Evolutionary conservation across 352 stramenopile species (phyloP).

Genomic region (Phytophthora quininea): DNA sequence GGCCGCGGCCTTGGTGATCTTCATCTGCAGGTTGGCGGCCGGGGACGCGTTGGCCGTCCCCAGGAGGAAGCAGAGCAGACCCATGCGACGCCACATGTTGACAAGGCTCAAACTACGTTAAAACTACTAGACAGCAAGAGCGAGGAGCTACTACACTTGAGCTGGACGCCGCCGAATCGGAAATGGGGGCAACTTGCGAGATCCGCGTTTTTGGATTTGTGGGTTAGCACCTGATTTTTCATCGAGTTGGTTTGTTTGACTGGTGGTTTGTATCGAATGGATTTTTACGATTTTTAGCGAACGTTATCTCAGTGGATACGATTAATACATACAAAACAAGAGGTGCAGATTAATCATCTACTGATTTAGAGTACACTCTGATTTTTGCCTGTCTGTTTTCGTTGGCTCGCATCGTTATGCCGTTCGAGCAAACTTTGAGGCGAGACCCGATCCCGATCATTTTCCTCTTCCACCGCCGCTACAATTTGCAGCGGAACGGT

Average conservation of each 20-base stretch:
- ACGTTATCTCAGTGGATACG: no score
- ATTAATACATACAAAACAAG: no score
- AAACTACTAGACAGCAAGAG: background rate
- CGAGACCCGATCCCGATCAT: background rate
- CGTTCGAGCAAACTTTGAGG: background rate
- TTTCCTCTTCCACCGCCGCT: background rate
- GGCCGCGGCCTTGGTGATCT: constrained; percentile 11
- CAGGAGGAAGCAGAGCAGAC: constrained; percentile 15
- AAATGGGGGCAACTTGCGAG: background rate
- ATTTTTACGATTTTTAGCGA: background rate
- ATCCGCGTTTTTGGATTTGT: background rate
- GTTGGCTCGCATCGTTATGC: background rate
- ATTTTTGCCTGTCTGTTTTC: background rate
- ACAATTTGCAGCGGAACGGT: background rate
- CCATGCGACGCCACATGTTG: constrained; percentile 16
- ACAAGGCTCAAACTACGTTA: background rate
- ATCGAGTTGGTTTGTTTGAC: background rate
- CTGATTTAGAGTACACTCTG: background rate
- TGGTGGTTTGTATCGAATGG: background rate
- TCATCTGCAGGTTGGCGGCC: constrained; percentile 13
- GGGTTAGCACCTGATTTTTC: background rate
- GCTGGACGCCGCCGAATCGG: constrained; percentile 1
- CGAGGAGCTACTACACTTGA: background rate
- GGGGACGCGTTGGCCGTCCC: background rate
- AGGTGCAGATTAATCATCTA: background rate